A percentile compares a stretch with the other conserved stretches of the same genome.
Conservation (phyloP, 1,284 basidiomycete genomes). For the Inonotus obliquus region DNA sequence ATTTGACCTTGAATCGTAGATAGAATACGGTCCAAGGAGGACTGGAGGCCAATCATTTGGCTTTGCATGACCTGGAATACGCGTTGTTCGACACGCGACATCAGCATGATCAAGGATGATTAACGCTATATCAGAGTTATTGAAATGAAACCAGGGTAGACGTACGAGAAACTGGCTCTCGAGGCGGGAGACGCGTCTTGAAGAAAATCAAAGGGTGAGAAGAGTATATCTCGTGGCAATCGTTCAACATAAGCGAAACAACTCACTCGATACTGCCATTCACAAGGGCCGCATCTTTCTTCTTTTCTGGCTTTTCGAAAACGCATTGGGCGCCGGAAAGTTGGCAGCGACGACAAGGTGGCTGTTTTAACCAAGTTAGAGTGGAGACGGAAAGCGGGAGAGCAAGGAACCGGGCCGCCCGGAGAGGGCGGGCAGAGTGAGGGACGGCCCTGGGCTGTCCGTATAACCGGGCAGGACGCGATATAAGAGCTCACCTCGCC, state of each 20-base stretch:
- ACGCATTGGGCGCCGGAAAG: conserved; percentile 80
- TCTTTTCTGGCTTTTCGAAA: conserved; percentile 92
- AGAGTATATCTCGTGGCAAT: conserved; percentile 23
- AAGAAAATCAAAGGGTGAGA: conserved; percentile 15
- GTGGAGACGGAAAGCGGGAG: conserved; percentile 21
- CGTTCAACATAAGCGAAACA: conserved; percentile 18
- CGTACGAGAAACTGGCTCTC: conserved; percentile 78
- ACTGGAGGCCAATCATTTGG: conserved; percentile 88
- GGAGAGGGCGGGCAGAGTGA: conserved; percentile 32
- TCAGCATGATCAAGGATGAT: not conserved
- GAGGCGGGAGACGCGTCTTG: conserved; percentile 72
- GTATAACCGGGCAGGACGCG: conserved; percentile 20
- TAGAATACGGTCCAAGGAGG: conserved; percentile 76
- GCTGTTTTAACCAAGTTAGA: conserved; percentile 36
- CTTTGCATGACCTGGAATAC: conserved; percentile 73
- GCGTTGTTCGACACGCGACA: conserved; percentile 3
- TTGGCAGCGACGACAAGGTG: conserved; percentile 86
- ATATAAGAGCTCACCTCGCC: conserved; percentile 58
- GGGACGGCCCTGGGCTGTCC: conserved; percentile 11
- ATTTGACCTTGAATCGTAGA: conserved; percentile 56
- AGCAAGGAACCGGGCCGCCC: conserved; percentile 56
- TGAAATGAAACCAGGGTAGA: conserved; percentile 14
- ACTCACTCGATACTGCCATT: conserved; percentile 62
- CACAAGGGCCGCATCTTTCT: conserved; percentile 51
- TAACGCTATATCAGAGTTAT: conserved; percentile 3